phyloP scores from a whole-genome alignment of 345 rosid species.

The Theobroma cacao region DNA sequence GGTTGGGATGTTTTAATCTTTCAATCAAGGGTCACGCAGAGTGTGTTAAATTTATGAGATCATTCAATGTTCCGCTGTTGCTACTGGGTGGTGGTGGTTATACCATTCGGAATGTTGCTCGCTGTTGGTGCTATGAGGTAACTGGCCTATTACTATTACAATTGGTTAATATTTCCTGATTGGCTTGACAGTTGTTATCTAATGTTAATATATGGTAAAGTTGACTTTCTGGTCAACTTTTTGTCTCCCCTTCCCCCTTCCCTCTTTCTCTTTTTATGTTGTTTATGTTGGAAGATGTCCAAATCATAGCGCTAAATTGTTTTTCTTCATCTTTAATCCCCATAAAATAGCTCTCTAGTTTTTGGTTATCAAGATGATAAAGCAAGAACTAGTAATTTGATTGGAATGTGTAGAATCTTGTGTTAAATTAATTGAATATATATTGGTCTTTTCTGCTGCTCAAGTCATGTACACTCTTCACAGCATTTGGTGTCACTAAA shows the following conservation, averaged over 20 bases:
- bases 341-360: background rate
- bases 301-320: background rate
- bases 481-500: background rate
- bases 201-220: background rate
- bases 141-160: background rate
- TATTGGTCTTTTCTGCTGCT: background rate
- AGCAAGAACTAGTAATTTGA: background rate
- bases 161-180: background rate
- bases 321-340: background rate
- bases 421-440: background rate
- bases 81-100: slow-evolving; percentile 77
- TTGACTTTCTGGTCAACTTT: background rate
- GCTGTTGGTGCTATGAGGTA: slow-evolving; percentile 82
- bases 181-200: background rate
- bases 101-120: slow-evolving; percentile 74
- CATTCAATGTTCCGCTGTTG: slow-evolving; percentile 66
- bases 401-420: background rate
- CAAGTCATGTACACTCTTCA: background rate
- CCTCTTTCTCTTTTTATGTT: background rate
- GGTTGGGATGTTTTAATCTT: slow-evolving; percentile 71
- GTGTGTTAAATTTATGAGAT: slow-evolving; percentile 70
- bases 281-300: background rate
- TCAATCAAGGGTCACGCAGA: slow-evolving; percentile 82
- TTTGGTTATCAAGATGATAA: background rate
- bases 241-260: background rate